A percentile compares a stretch with the other conserved stretches of the same genome.
These are phyloP conservation scores for Pyricularia grisea DNA, from an alignment of 2,329 filamentous ascomycete genomes.

Conservation along the genomic window DNA sequence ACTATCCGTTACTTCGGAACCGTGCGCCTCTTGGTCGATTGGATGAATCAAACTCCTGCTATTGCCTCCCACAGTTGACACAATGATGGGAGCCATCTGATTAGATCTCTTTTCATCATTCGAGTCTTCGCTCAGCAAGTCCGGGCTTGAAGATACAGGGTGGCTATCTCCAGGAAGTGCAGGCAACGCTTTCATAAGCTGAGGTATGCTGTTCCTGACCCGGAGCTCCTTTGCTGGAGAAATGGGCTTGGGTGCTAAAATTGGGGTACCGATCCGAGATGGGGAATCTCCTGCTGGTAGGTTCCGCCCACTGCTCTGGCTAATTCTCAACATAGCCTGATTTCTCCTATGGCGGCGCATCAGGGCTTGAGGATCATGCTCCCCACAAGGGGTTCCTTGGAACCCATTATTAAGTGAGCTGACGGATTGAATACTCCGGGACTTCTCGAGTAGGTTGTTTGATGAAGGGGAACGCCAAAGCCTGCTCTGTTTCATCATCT, in stretches of 20 bases:
- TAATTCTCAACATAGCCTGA: constrained; percentile 3
- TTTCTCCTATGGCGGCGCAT: constrained; percentile 4
- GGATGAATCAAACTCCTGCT: background rate
- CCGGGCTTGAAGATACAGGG: background rate
- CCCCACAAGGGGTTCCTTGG: background rate
- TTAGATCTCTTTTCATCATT: background rate
- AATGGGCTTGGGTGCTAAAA: constrained; percentile 37
- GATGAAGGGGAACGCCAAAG: background rate
- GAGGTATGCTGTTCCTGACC: constrained; percentile 38
- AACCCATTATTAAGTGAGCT: background rate
- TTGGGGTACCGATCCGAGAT: constrained; percentile 16
- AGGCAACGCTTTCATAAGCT: constrained; percentile 43
- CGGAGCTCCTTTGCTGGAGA: constrained; percentile 34
- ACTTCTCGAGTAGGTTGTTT: background rate
- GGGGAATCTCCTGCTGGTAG: background rate
- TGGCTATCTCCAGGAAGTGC: constrained; percentile 24
- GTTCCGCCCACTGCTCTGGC: constrained; percentile 2
- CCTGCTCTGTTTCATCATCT: background rate
- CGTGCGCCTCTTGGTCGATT: background rate
- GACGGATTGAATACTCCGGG: background rate
- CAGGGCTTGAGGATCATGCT: background rate
- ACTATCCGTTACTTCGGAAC: background rate
- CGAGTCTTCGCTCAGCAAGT: background rate
- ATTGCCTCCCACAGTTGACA: background rate
- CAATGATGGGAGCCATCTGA: background rate